These are phyloP conservation scores for Trichoderma sp. DNA, from an alignment of 2,329 filamentous ascomycete species.

Conservation along the genomic window DNA sequence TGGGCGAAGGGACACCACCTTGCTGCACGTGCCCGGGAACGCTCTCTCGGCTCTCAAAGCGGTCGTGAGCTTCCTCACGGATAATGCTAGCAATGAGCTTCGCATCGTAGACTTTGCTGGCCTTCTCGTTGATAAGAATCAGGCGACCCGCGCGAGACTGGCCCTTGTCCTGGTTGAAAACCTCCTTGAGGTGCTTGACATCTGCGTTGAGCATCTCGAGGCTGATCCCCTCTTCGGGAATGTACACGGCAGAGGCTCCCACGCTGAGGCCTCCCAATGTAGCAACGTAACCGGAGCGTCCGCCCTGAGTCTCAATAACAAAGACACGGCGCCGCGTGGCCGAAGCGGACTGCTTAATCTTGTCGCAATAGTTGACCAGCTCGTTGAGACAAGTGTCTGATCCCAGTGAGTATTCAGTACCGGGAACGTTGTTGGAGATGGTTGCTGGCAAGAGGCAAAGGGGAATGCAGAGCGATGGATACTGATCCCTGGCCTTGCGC, in stretches of 20 bases:
- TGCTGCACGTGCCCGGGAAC: conserved; percentile 95
- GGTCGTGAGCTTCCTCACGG: conserved; percentile 85
- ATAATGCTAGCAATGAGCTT: conserved; percentile 96
- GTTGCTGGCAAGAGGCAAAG: conserved; percentile 93
- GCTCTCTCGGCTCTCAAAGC: conserved; percentile 89
- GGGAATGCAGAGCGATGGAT: conserved; percentile 87
- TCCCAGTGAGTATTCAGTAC: conserved; percentile 94
- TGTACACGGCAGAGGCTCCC: conserved; percentile 91
- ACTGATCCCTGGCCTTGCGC: conserved; percentile 75
- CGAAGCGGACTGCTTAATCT: conserved; percentile 95
- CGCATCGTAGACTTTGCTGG: conserved; percentile 86
- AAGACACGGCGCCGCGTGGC: conserved; percentile 92
- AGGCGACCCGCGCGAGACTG: conserved; percentile 89
- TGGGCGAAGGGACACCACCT: conserved; percentile 87
- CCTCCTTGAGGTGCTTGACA: conserved; percentile 83
- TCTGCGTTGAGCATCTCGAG: conserved; percentile 91
- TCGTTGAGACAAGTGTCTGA: conserved; percentile 97
- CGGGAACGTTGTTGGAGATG: conserved; percentile 97
- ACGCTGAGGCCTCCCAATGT: conserved; percentile 90
- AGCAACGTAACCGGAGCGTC: conserved; percentile 90
- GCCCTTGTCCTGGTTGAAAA: conserved; percentile 83
- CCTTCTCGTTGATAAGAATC: conserved; percentile 95
- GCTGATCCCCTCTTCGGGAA: conserved; percentile 92
- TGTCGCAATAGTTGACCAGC: conserved; percentile 92
- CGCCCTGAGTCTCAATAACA: conserved; percentile 97